Conservation (phyloP, 495 filamentous ascomycete species). For the Lineolata rhizophorae region DNA sequence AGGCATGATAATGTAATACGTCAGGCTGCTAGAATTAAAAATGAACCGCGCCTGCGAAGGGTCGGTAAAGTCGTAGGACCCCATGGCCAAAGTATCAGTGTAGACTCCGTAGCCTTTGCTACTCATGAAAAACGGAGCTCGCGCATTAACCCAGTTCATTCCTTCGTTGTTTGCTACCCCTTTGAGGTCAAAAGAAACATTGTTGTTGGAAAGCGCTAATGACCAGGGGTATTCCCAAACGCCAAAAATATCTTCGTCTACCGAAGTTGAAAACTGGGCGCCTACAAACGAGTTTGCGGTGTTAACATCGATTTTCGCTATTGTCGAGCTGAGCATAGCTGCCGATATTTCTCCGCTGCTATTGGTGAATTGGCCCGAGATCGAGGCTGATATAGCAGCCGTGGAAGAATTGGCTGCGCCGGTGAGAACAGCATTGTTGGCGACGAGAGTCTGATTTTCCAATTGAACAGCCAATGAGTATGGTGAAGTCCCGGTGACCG, state of each 20-base stretch:
- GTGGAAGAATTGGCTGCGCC: too few species aligned
- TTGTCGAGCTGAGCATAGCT: too few species aligned
- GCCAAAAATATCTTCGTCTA: conserved; percentile 8
- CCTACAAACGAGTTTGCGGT: not conserved
- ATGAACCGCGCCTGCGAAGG: conserved; percentile 12
- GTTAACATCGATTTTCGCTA: not conserved
- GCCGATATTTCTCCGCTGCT: too few species aligned
- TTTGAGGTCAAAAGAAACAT: conserved; percentile 11
- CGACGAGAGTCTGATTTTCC: too few species aligned
- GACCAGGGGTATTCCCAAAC: conserved; percentile 18
- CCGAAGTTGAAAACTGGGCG: not conserved
- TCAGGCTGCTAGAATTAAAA: conserved; percentile 12
- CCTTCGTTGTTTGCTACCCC: conserved; percentile 12
- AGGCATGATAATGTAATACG: conserved; percentile 14
- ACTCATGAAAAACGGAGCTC: conserved; percentile 17
- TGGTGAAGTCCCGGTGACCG: too few species aligned
- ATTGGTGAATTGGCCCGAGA: too few species aligned
- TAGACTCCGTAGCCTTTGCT: conserved; percentile 15
- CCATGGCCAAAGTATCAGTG: conserved; percentile 12
- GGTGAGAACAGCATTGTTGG: too few species aligned
- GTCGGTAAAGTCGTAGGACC: conserved; percentile 12
- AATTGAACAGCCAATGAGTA: too few species aligned
- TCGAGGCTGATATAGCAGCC: too few species aligned
- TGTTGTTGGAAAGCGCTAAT: conserved; percentile 10
- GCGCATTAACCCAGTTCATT: conserved; percentile 14